A percentile compares a stretch with the other conserved stretches of the same genome.
These are phyloP conservation scores for Thielaviopsis euricoi DNA, from an alignment of 2,329 filamentous ascomycete species.

Conservation along the genomic window DNA sequence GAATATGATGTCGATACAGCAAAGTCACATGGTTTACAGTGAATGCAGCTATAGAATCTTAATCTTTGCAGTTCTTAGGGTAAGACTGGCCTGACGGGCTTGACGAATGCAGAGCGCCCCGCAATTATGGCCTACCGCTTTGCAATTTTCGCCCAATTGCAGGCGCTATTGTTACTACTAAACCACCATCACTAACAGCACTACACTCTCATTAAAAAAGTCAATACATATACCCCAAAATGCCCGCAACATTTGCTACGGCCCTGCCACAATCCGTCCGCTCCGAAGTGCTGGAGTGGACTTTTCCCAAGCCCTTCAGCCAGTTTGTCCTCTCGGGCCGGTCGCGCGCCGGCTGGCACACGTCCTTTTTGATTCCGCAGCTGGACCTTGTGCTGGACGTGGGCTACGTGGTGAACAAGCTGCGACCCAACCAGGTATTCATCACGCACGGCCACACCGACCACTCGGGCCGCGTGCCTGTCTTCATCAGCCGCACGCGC, in stretches of 20 bases:
- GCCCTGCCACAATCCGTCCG: slow-evolving; percentile 27
- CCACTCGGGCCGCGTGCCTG: slow-evolving; percentile 26
- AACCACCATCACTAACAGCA: no score
- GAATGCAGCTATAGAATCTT: no score
- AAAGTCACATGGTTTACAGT: no score
- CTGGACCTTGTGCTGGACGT: slow-evolving; percentile 33
- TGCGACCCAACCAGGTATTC: slow-evolving; percentile 31
- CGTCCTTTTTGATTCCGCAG: slow-evolving; percentile 32
- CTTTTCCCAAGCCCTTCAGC: slow-evolving; percentile 26
- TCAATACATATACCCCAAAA: neutral
- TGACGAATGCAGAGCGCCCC: neutral
- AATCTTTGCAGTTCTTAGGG: no score
- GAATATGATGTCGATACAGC: no score
- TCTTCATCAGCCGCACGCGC: slow-evolving; percentile 27
- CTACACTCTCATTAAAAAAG: no score
- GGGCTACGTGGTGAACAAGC: slow-evolving; percentile 28
- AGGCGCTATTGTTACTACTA: neutral
- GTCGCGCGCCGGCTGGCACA: slow-evolving; percentile 34
- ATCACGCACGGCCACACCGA: slow-evolving; percentile 33
- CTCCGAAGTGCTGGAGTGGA: slow-evolving; percentile 29
- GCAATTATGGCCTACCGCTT: neutral
- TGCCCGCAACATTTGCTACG: slow-evolving; percentile 21
- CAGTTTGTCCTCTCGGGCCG: slow-evolving; percentile 28
- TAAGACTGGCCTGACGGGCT: no score
- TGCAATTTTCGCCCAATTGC: neutral